Base-by-base conservation (phyloP, 2,329 filamentous ascomycete species). In the Colletotrichum shisoi region DNA sequence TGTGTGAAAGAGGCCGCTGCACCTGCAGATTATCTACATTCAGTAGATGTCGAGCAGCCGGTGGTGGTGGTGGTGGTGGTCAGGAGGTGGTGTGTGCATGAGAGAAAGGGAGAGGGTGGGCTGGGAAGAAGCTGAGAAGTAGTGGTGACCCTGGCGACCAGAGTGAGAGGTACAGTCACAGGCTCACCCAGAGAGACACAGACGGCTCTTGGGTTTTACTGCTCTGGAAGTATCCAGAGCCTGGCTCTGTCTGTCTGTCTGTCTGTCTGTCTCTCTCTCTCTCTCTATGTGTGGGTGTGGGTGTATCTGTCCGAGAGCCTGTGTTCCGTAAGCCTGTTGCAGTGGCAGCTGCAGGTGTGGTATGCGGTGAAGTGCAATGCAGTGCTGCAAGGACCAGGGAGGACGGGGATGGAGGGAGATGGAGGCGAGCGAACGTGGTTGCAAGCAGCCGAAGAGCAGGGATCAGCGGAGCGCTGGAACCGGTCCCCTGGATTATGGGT, bases 371-470 rank as follows among this genome's bases (percentile, higher is more conserved):
- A 7, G 8, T 34, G 57, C 31, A 57, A 39, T 62, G 62, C 56
- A 52, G 39, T 54, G 57, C 51, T 24, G 44, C 48, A 49, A 49
- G 31, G 48, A 46, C 39, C 19, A 67, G 66, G 57, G 62, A 57
- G 66, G 62, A 48, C 57, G 57, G 31, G 57, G 57, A 21, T 49
- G 34, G 21, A 21, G 21, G 15, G 34, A 57, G 45, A 57, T 42
- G 21, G n/a, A 52, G n/a, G 37, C 17, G n/a, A 52, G 39, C 27
- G 66, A 67, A 67, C 39, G 21, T 45, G 57, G 51, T 68, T 57
- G 63, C 63, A 68, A 67, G 66, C 62, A 67, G 57, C 66, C 66
- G 63, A 42, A 17, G n/a, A 66, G 48, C 63, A 68, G 46, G 63
- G 63, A 67, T 62, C 40, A 40, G 65, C 24, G 27, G 49, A 60